A percentile compares a stretch with the other conserved stretches of the same genome.
Conservation (phyloP, 805 yeast species). For the Saccharomycopsis fermentans region DNA sequence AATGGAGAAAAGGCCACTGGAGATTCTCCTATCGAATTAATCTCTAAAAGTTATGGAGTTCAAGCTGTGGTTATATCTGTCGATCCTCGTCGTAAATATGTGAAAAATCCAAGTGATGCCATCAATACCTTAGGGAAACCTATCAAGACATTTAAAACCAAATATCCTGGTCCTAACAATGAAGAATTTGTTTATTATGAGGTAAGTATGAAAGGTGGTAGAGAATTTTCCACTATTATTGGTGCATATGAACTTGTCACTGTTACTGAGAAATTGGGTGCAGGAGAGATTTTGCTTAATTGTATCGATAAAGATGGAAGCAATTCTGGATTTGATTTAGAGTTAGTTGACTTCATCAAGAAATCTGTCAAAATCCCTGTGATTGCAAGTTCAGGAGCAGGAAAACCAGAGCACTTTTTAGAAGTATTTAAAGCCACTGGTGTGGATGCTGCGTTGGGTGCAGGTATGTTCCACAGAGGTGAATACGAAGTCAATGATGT, state of each 20-base stretch:
- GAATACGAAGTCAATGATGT: conserved; percentile 85
- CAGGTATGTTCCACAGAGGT: conserved; percentile 96
- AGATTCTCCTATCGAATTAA: conserved; percentile 82
- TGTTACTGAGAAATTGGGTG: conserved; percentile 90
- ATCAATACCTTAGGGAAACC: conserved; percentile 31
- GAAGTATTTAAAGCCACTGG: conserved; percentile 75
- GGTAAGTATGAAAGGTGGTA: conserved; percentile 94
- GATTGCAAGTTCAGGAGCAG: conserved; percentile 97
- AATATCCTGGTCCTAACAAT: conserved; percentile 73
- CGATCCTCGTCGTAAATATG: conserved; percentile 86
- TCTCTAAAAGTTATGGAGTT: conserved; percentile 82
- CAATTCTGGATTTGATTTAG: conserved; percentile 87
- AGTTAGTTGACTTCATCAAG: conserved; percentile 71
- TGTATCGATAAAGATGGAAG: conserved; percentile 97
- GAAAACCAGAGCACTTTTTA: conserved; percentile 80
- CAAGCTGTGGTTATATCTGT: conserved; percentile 98
- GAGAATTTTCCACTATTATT: conserved; percentile 69
- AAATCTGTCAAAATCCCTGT: conserved; percentile 77
- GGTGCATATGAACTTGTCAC: conserved; percentile 85
- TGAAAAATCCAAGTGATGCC: conserved; percentile 31
- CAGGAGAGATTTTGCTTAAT: conserved; percentile 88
- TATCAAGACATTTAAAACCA: conserved; percentile 56
- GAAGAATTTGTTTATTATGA: conserved; percentile 88
- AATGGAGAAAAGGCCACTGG: conserved; percentile 55
- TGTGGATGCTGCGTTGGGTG: conserved; percentile 96